Evolutionary conservation across 352 stramenopile species (phyloP), one percentile per base, ranked within the genome.

Genomic region (Globisporangium takayamanum): DNA sequence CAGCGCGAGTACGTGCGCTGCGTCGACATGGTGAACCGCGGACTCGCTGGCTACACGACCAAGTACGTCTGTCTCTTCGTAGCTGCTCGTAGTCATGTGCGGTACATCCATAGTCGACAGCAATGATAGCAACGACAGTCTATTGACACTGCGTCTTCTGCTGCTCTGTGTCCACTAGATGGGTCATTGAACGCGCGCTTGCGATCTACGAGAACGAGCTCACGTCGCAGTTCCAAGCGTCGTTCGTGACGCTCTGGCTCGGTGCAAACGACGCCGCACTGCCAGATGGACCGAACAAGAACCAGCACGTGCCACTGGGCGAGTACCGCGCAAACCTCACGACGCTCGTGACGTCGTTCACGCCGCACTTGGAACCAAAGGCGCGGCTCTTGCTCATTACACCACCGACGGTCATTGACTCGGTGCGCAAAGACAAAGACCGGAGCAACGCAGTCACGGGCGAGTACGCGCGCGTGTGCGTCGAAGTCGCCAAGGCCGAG

Each of bases 231-330:
- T 50, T 62, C 15, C 30, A 50, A 48, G 69, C 72, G 12, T 60
- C 62, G 4, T 37, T 89, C 12, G 66, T 88, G 25, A 84, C 71
- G 25, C 41, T 88, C 11, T 87, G 72, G 69, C 63, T 87, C 5
- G 80, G 80, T 18, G 70, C 80, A 25, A 89, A 89, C 63, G 80
- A 89, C 53, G 75, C 80, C 2, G 73, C 70, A 5, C 60, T 78
- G 12, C 12, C 50, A 4, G 51, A 71, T n/a, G 76, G 78, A 26
- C 39, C 53, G 11, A 59, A 63, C 30, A 53, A 60, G 26, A 54
- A 53, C 14, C 71, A 78, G 44, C 66, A 82, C 50, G 73, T 89
- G 18, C 68, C 73, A 12, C 16, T 87, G 3, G 66, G 74, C 22
- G 66, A 68, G 25, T 89, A 76, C 58, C n/a, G 33, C 1, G 30